phyloP scores from a whole-genome alignment of 2,329 filamentous ascomycete species.

The Microascus cirrosus region DNA sequence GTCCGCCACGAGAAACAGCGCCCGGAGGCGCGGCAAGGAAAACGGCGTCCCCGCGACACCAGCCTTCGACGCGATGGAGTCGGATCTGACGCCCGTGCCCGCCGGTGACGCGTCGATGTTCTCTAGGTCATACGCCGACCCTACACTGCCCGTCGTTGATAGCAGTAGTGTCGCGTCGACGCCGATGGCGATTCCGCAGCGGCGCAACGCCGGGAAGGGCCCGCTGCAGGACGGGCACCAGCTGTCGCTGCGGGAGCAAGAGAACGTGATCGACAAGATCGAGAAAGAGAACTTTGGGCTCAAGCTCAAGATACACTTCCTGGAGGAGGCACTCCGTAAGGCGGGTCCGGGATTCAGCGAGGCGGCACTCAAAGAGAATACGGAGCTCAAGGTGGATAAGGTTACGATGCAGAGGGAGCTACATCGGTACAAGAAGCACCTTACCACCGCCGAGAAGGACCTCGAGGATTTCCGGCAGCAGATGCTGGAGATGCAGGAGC shows the following conservation, averaged over 20 bases:
- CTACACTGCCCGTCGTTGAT: slow-evolving; percentile 63
- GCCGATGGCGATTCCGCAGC: slow-evolving; percentile 60
- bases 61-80: slow-evolving; percentile 52
- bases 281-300: slow-evolving; percentile 98
- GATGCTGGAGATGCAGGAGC: slow-evolving; percentile 72
- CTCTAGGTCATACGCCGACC: slow-evolving; percentile 49
- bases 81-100: slow-evolving; percentile 66
- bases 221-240: slow-evolving; percentile 79
- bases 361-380: slow-evolving; percentile 84
- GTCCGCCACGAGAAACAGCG: slow-evolving; percentile 62
- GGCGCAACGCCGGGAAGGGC: slow-evolving; percentile 50
- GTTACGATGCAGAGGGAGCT: slow-evolving; percentile 84
- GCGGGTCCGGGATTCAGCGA: slow-evolving; percentile 84
- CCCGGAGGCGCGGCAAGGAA: slow-evolving; percentile 51
- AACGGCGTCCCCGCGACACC: slow-evolving; percentile 58
- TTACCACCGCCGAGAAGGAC: slow-evolving; percentile 74
- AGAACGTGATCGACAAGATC: slow-evolving; percentile 88
- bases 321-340: slow-evolving; percentile 83
- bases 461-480: slow-evolving; percentile 75
- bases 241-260: slow-evolving; percentile 85
- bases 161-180: slow-evolving; percentile 77
- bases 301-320: slow-evolving; percentile 93
- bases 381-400: slow-evolving; percentile 87
- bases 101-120: slow-evolving; percentile 62
- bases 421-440: slow-evolving; percentile 72